phyloP scores from a whole-genome alignment of 2,329 filamentous ascomycete genomes.

The Trichoderma sp. region DNA sequence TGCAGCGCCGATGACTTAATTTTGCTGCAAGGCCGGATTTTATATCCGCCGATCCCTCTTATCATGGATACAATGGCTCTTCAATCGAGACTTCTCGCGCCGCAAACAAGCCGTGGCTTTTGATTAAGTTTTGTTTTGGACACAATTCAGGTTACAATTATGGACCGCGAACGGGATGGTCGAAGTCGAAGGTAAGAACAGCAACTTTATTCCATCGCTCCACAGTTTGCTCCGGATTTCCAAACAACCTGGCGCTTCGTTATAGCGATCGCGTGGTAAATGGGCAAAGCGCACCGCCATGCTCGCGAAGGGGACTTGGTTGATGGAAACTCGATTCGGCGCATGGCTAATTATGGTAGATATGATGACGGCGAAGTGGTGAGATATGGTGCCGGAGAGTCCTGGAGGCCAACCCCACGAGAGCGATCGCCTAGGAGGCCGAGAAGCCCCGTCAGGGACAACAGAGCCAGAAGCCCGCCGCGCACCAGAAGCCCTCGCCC shows the following conservation, averaged over 20 bases:
- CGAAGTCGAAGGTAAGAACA: constrained; percentile 35
- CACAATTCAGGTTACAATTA: constrained; percentile 19
- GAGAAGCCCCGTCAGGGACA: constrained; percentile 31
- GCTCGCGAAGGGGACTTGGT: not conserved
- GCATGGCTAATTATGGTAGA: constrained; percentile 34
- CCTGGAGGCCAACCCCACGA: constrained; percentile 56
- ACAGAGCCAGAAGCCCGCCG: constrained; percentile 30
- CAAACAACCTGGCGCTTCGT: not conserved
- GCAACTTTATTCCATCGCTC: not conserved
- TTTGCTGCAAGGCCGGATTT: constrained; percentile 1
- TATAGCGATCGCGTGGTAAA: not conserved
- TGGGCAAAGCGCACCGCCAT: not conserved
- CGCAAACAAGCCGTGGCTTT: not conserved
- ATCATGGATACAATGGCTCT: not conserved
- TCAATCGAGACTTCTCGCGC: not conserved
- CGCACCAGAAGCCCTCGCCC: constrained; percentile 32
- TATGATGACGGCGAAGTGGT: constrained; percentile 62
- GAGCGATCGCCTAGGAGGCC: constrained; percentile 44
- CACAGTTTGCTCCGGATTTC: too few species aligned
- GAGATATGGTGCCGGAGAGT: constrained; percentile 59
- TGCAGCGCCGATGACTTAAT: not conserved
- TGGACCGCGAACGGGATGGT: constrained; percentile 39
- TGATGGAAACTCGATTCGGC: not conserved
- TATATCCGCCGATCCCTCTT: constrained; percentile 7
- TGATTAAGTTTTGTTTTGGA: not conserved